A percentile compares a stretch with the other conserved stretches of the same genome.
phyloP scores from a whole-genome alignment of 805 yeast genomes.

The Jamesozyma piceae region DNA sequence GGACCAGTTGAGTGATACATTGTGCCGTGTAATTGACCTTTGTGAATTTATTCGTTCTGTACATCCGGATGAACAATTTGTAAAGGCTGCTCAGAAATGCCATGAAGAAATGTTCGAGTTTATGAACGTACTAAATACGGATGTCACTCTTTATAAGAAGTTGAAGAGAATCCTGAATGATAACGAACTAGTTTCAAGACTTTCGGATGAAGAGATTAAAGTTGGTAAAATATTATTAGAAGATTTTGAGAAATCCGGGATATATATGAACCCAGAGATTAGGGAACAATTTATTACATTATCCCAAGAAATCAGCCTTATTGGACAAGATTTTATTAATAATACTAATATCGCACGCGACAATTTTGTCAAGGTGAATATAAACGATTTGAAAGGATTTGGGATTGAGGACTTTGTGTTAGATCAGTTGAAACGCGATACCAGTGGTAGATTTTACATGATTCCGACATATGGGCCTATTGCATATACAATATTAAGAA shows the following conservation, averaged over 20 bases:
- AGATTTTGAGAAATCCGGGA: slow-evolving; percentile 87
- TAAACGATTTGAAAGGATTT: slow-evolving; percentile 14
- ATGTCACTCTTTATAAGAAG: slow-evolving; percentile 55
- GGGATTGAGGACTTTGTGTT: slow-evolving; percentile 15
- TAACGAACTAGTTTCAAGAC: slow-evolving; percentile 19
- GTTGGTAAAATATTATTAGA: slow-evolving; percentile 74
- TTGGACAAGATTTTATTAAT: slow-evolving; percentile 64
- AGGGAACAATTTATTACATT: slow-evolving; percentile 63
- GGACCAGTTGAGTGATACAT: slow-evolving; percentile 76
- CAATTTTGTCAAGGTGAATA: slow-evolving; percentile 18
- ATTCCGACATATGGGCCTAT: slow-evolving; percentile 55
- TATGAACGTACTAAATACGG: slow-evolving; percentile 87
- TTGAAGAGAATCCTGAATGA: slow-evolving; percentile 47
- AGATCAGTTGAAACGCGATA: slow-evolving; percentile 28
- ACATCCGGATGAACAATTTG: slow-evolving; percentile 67
- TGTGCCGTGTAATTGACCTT: slow-evolving; percentile 88
- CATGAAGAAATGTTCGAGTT: slow-evolving; percentile 86
- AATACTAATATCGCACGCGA: slow-evolving; percentile 17
- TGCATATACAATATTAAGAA: slow-evolving; percentile 55
- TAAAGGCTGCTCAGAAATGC: slow-evolving; percentile 74
- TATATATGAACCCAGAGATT: slow-evolving; percentile 59
- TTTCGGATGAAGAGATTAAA: slow-evolving; percentile 66
- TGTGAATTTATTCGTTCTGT: slow-evolving; percentile 86
- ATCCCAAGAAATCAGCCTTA: slow-evolving; percentile 69
- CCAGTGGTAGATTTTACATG: slow-evolving; percentile 33